Base-by-base conservation (phyloP, 441 rosid genomes). In the Erodium trifolium region DNA sequence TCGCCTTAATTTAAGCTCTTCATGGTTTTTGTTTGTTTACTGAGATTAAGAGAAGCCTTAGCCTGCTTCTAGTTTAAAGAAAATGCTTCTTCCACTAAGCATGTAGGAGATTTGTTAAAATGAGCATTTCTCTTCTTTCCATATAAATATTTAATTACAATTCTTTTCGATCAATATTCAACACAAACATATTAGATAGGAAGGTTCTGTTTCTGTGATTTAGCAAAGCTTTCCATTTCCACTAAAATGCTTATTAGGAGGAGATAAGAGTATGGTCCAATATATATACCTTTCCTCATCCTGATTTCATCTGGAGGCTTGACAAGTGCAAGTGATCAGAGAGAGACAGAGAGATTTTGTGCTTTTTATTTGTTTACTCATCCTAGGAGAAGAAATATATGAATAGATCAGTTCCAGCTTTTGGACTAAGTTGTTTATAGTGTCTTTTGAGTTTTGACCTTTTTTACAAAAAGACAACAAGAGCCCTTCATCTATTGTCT, bases 71-170 rank as follows among this genome's bases (percentile, higher is more conserved):
- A 14, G 19, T 23, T 23, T 23, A 23, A 68, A 18, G 71, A 29
- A 69, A 69, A 69, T 69, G 71, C 71, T 59, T 69, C 65, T 55
- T 69, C 71, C 71, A 59, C 71, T 69, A 68, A 68, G 65, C 66
- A 12, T 19, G 11, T 7, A 17, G 34, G 27, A 41, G 29, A 57
- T 68, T 68, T 68, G 3, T 55, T 57, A 59, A 17, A 19, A 60
- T 60, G 41, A 53, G 7, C 34, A 19, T 49, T 10, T 31, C 10
- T 31, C 27, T 16, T 51, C 63, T 29, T 67, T 17, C 19, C 1
- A 55, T 55, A 0, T 17, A 17, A 6, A 53, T 14, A 53, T 14
- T 14, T 53, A 4, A 6, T 17, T 53, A 4, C 37, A 34, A 3
- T 17, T 49, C 4, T 4, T 14, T 49, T 14, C 13, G 57, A 49